phyloP scores from a whole-genome alignment of 2,329 filamentous ascomycete genomes.

The Paraphaeosphaeria minitans region DNA sequence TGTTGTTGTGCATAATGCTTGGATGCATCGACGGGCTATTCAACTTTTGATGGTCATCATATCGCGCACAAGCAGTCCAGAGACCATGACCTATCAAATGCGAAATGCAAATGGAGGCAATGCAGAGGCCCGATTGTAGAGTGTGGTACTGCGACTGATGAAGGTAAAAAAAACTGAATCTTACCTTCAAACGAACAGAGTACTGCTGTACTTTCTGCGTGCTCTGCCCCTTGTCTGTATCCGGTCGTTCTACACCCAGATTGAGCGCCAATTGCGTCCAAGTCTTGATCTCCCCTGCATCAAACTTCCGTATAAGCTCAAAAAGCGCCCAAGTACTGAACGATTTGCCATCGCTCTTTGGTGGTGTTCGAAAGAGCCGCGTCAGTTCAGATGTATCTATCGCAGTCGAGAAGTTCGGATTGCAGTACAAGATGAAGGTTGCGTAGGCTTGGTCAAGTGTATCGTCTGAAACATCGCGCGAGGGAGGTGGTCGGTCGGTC shows the following conservation, averaged over 20 bases:
- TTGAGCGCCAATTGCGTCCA: slow-evolving; percentile 88
- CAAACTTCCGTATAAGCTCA: slow-evolving; percentile 77
- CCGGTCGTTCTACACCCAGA: slow-evolving; percentile 86
- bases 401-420: slow-evolving; percentile 75
- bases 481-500: slow-evolving; percentile 64
- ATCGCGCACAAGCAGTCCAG: neutral
- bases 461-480: slow-evolving; percentile 68
- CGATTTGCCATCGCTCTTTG: slow-evolving; percentile 84
- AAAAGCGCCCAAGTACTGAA: slow-evolving; percentile 81
- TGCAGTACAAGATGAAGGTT: slow-evolving; percentile 86
- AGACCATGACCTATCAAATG: neutral
- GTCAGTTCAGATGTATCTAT: slow-evolving; percentile 73
- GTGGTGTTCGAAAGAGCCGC: slow-evolving; percentile 77
- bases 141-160: neutral
- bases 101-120: neutral
- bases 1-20: neutral
- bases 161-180: slow-evolving; percentile 14
- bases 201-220: slow-evolving; percentile 95
- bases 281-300: slow-evolving; percentile 84
- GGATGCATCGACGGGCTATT: neutral
- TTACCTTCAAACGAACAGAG: slow-evolving; percentile 85
- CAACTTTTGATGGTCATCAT: neutral
- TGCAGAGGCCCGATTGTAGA: neutral
- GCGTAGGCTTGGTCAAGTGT: slow-evolving; percentile 84
- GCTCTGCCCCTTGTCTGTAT: slow-evolving; percentile 81